Conservation (phyloP, 371 early-diverging fungal genomes). For the Rhizopus sp. region DNA sequence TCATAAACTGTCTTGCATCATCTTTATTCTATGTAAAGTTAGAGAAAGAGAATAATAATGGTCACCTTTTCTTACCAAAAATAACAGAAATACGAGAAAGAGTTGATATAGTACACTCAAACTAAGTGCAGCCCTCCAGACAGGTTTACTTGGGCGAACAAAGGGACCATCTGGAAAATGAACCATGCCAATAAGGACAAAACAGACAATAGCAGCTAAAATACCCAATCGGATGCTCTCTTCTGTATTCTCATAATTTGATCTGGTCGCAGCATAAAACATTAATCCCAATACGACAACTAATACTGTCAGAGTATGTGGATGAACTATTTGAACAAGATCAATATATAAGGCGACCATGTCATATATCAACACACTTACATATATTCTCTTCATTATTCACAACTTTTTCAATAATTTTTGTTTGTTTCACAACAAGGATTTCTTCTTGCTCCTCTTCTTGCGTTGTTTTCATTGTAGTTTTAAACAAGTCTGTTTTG, state of each 20-base stretch:
- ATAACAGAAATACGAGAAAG: conserved; percentile 84
- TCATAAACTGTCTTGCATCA: conserved; percentile 79
- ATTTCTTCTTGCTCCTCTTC: not conserved
- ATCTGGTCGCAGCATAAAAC: conserved; percentile 59
- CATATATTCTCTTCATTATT: conserved; percentile 20
- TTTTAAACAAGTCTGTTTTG: not conserved
- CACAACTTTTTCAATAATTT: conserved; percentile 8
- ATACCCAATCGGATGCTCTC: conserved; percentile 75
- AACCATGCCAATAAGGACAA: conserved; percentile 84
- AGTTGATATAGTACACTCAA: conserved; percentile 86
- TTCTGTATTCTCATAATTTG: conserved; percentile 54
- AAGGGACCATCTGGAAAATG: conserved; percentile 94
- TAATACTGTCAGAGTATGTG: conserved; percentile 56
- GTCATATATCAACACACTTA: conserved; percentile 7
- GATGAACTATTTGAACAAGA: conserved; percentile 38
- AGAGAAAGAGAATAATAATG: not conserved
- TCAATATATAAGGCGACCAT: not conserved
- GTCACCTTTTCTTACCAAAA: conserved; percentile 66
- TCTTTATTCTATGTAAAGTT: conserved; percentile 68
- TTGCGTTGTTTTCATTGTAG: not conserved
- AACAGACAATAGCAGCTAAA: conserved; percentile 66
- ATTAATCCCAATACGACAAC: conserved; percentile 50
- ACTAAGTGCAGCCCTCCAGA: conserved; percentile 91
- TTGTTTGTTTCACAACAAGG: conserved; percentile 2
- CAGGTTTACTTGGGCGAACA: conserved; percentile 92